phyloP scores from a whole-genome alignment of 2,329 filamentous ascomycete genomes.

The Raffaelea albimanens region DNA sequence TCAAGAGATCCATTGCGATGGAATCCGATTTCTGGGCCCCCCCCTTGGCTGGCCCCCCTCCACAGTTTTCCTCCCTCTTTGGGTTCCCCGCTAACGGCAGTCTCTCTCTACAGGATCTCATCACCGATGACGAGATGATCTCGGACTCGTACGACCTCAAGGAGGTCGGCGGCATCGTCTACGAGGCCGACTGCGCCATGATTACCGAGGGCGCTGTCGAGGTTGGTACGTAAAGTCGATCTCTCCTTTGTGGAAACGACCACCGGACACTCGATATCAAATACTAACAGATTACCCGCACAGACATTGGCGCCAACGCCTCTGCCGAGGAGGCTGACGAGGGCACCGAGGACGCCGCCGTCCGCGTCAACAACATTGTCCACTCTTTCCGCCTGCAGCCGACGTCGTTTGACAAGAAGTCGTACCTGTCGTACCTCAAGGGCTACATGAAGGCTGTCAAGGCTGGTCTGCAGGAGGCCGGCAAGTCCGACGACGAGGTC shows the following conservation, averaged over 20 bases:
- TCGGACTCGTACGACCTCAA: conserved; percentile 87
- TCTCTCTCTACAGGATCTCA: conserved; percentile 56
- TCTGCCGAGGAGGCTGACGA: conserved; percentile 86
- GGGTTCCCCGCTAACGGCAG: too few relatives aligned
- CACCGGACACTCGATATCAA: too few relatives aligned
- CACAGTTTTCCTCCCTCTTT: background rate
- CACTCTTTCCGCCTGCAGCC: conserved; percentile 81
- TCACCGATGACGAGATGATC: conserved; percentile 91
- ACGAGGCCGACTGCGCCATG: conserved; percentile 88
- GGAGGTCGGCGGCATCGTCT: conserved; percentile 69
- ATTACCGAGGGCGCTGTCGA: conserved; percentile 68
- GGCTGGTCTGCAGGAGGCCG: conserved; percentile 48
- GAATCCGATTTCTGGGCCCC: too few relatives aligned
- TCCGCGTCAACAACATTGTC: conserved; percentile 87
- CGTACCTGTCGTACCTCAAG: conserved; percentile 77
- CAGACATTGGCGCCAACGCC: conserved; percentile 89
- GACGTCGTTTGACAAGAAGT: conserved; percentile 80
- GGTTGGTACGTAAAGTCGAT: conserved; percentile 51
- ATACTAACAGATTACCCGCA: too few relatives aligned
- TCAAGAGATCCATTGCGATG: too few relatives aligned
- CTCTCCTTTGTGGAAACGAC: too few relatives aligned
- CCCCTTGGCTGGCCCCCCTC: background rate
- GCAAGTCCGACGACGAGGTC: conserved; percentile 56
- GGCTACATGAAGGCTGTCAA: conserved; percentile 89
- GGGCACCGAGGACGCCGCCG: conserved; percentile 55